Evolutionary conservation across 192 early-diverging fungal species (phyloP), one percentile per base, ranked within the genome.

Genomic region (Podila verticillata): DNA sequence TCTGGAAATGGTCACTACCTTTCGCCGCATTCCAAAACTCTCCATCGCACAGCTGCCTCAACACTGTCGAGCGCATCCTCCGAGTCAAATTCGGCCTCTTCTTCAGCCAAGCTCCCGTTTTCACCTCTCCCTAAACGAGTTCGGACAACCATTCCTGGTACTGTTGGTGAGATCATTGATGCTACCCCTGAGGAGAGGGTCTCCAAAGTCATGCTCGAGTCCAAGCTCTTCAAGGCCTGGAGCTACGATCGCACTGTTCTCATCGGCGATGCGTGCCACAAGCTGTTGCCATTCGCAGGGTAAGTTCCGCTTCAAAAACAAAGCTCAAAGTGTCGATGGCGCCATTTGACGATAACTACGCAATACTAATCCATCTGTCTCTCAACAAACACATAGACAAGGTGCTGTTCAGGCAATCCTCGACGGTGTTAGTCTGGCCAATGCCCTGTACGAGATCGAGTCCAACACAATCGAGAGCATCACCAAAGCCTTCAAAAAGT

Each of bases 121-220:
- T 12, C 28, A 0, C 34, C 56, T 24, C 34, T 57, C 2, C 44
- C 51, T 26, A 66, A 39, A 13, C 75, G 2, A 51, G 28, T 20
- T 60, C 77, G 1, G 13, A 44, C 39, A 44, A 65, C 70, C 26
- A 72, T 57, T 36, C 77, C 77, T 20, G 77, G 77, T 1, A 80
- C 77, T 3, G 66, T 80, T 3, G 77, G 32, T 2, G 77, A 72
- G 65, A 68, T 80, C 35, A 67, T 80, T 58, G 77, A 80, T 34
- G 70, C 70, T 2, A 80, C 77, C 8, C 71, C 65, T n/a, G 24
- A 22, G 4, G 70, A 72, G 7, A 64, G 77, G 8, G 60, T 80
- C 57, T 80, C 77, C 7, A 80, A 80, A 32, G 77, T 80, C n/a
- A 80, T 80, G 77, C 66, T 80, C 26, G 70, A 80, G 65, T 80